Evolutionary conservation across 2,329 filamentous ascomycete species (phyloP).

Genomic region (Xylaria sp.): DNA sequence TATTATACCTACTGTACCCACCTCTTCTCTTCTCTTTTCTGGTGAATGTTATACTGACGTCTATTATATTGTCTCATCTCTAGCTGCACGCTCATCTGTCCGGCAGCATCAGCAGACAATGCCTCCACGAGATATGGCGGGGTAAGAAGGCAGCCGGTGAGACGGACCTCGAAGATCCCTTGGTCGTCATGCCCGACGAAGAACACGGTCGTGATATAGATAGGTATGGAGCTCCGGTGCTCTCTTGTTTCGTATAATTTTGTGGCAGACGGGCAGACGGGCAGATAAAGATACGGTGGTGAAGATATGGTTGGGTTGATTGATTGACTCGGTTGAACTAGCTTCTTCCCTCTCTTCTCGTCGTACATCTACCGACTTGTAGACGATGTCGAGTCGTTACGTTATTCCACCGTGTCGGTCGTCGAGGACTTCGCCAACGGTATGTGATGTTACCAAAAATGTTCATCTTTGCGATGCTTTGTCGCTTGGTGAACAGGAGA

Average conservation of each 20-base stretch:
- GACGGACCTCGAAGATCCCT: constrained; percentile 69
- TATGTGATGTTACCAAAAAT: not conserved
- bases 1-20: no score
- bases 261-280: not conserved
- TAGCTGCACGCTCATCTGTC: constrained; percentile 25
- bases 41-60: constrained; percentile 10
- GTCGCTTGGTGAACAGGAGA: not conserved
- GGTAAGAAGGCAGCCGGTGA: constrained; percentile 59
- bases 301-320: no score
- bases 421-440: constrained; percentile 67
- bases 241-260: not conserved
- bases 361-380: constrained; percentile 80
- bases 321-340: constrained; percentile 41
- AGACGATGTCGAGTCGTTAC: constrained; percentile 64
- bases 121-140: constrained; percentile 76
- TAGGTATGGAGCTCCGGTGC: constrained; percentile 57
- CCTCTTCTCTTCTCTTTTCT: no score
- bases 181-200: constrained; percentile 70
- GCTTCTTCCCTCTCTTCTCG: constrained; percentile 80
- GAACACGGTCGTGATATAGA: constrained; percentile 74
- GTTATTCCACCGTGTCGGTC: constrained; percentile 68
- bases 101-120: constrained; percentile 65
- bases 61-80: not conserved
- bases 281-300: not conserved
- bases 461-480: not conserved